phyloP scores from a whole-genome alignment of 1,139 yeast species.

The Diutina catenulata region DNA sequence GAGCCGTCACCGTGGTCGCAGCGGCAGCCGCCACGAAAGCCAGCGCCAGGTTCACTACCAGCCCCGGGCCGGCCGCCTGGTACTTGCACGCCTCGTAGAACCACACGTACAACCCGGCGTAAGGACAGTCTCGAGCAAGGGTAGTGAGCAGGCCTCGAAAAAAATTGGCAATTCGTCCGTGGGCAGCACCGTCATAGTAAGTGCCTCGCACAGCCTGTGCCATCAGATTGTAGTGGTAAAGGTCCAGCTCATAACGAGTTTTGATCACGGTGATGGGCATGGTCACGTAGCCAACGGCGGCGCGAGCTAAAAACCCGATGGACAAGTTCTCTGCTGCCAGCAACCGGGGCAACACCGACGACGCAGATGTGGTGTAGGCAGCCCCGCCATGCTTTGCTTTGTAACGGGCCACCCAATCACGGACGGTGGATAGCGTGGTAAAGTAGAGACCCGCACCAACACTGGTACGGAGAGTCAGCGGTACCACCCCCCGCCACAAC shows the following conservation, averaged over 20 bases:
- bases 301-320: conserved; percentile 73
- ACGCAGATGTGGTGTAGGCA: not conserved
- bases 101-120: conserved; percentile 85
- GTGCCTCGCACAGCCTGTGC: conserved; percentile 51
- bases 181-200: conserved; percentile 19
- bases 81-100: conserved; percentile 69
- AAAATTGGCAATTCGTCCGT: conserved; percentile 45
- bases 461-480: conserved; percentile 82
- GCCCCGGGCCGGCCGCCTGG: conserved; percentile 17
- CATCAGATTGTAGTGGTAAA: conserved; percentile 60
- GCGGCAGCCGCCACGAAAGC: conserved; percentile 68
- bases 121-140: conserved; percentile 84
- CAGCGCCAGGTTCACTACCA: conserved; percentile 40
- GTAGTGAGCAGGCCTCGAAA: conserved; percentile 86
- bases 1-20: conserved; percentile 84
- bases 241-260: conserved; percentile 74
- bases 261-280: conserved; percentile 97
- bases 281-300: conserved; percentile 74
- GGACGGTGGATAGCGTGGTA: conserved; percentile 51
- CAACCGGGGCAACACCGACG: conserved; percentile 51
- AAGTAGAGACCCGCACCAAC: conserved; percentile 84
- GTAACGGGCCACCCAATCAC: conserved; percentile 39
- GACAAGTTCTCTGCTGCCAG: conserved; percentile 57
- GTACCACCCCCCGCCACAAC: conserved; percentile 89
- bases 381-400: conserved; percentile 8